Conservation (phyloP, 2,329 filamentous ascomycete genomes). For the Aspergillus felis region DNA sequence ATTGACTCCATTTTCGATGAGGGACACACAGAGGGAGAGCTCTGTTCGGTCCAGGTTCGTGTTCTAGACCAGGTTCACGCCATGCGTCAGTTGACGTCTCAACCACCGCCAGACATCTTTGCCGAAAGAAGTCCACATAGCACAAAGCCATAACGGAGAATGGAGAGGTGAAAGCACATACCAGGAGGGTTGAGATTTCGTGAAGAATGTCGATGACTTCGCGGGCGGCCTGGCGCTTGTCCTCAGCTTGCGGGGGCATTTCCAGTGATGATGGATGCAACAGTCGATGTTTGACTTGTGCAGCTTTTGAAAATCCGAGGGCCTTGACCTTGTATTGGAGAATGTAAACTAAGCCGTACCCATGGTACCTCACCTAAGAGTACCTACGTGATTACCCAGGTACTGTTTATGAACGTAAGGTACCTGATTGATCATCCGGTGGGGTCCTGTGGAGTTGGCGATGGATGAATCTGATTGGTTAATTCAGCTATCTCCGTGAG, state of each 20-base stretch:
- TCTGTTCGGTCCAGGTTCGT: constrained; percentile 87
- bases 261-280: constrained; percentile 9
- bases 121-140: background rate
- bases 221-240: constrained; percentile 47
- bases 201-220: constrained; percentile 51
- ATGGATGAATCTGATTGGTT: constrained; percentile 1
- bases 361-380: too few relatives aligned
- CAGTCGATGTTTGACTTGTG: background rate
- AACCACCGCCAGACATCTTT: background rate
- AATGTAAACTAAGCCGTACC: background rate
- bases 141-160: constrained; percentile 4
- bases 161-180: constrained; percentile 19
- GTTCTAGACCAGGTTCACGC: constrained; percentile 58
- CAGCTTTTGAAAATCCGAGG: background rate
- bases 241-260: constrained; percentile 42
- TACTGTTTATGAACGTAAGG: background rate
- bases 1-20: constrained; percentile 96
- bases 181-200: constrained; percentile 47
- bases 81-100: background rate
- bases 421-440: background rate
- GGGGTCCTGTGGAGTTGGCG: background rate
- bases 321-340: background rate
- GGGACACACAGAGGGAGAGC: constrained; percentile 88
- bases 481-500: background rate
- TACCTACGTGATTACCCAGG: too few relatives aligned